Evolutionary conservation across 768 basidiomycete genomes (phyloP), one percentile per base, ranked within the genome.

Genomic region (Russula olivacea): DNA sequence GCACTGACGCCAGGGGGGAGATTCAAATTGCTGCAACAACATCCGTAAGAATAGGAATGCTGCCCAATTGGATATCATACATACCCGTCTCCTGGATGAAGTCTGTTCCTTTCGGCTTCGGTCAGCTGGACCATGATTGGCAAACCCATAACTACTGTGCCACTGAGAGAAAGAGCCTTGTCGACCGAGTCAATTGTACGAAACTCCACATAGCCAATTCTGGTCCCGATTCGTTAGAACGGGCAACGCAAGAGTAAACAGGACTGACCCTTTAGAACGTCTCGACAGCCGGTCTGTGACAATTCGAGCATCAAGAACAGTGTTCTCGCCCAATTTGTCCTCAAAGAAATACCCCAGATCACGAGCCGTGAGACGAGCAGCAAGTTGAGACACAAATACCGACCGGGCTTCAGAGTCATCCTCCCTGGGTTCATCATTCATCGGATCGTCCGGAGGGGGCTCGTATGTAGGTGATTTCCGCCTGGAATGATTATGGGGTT

Each of bases 261-360:
- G 50, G 63, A 43, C 84, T 71, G 68, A 98, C 96, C 97, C 97
- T 77, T 99, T 99, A n/a, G 94, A 97, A 59, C 97, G 86, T 70
- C 94, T 86, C 25, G 95, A 95, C 59, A 97, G 78, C 69, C 95
- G 81, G 71, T 99, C 97, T 1, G 94, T 96, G 38, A 99, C 97
- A 71, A 99, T 94, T 63, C 94, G 81, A 30, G 96, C 91, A 71
- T 99, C 97, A 80, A 95, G 87, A 8, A 99, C 97, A 21, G 90
- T 85, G 41, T 88, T 88, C 77, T 93, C 91, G 23, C 95, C 96
- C 50, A 98, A 81, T 73, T 95, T 92, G 73, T 96, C 91, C 79
- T 98, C 96, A 72, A 99, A 98, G 80, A 99, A 99, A 77, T 94
- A 91, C 68, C 95, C 95, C 76, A 99, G 80, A 79, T 99, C 97